Evolutionary conservation across 257 asterid species (phyloP), one percentile per base, ranked within the genome.

Genomic region (Petunia secreta): DNA sequence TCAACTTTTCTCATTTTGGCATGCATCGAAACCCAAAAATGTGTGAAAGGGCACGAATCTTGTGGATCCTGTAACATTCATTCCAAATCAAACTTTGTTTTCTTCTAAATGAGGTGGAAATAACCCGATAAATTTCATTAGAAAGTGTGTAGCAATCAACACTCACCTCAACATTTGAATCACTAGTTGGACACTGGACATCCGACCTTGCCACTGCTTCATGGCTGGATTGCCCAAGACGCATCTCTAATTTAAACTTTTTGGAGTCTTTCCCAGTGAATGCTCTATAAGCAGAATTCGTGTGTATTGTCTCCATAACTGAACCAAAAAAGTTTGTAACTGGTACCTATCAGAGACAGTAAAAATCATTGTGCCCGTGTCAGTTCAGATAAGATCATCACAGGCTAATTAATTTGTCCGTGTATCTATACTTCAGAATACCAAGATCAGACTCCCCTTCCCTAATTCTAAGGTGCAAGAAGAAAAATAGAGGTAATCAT

Each of bases 281-380:
- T 75, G 88, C 92, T 83, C 79, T 86, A 84, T 95, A 91, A 43
- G 97, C 91, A 58, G 96, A 90, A 86, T 92, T 95, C 1, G 98
- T 93, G 84, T 90, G 97, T 89, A 95, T 87, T 4, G 91, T 95
- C 87, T 95, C 97, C 98, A 93, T 93, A 79, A 95, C 95, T 50
- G 98, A 95, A 82, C 98, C 98, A 79, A 95, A 95, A 89, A 95
- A 95, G 91, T 95, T 95, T 82, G 98, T 93, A 83, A 93, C 97
- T 0, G 98, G 97, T 66, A 94, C 98, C 98, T 93, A 78, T 59
- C 60, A 80, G 79, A 63, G 62, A 48, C 34, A 46, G 43, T 48
- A 69, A 82, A 53, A 11, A 78, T 13, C 62, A 40, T 16, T 15
- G 39, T 13, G 8, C 75, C 36, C 52, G 8, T 34, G 44, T 39